phyloP scores from a whole-genome alignment of 179 eudicot species.

The Beta lomatogona region DNA sequence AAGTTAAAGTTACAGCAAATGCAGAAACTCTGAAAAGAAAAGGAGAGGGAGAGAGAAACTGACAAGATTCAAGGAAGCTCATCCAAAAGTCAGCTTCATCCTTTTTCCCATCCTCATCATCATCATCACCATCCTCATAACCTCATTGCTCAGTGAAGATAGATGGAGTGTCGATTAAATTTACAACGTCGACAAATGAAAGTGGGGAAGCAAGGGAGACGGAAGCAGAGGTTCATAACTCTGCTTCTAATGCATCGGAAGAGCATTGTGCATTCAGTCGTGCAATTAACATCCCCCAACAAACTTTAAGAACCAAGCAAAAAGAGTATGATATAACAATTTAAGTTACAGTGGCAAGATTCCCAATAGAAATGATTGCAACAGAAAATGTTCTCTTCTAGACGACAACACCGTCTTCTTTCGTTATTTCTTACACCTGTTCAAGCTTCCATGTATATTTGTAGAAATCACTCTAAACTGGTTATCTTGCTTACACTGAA shows the following conservation, averaged over 20 bases:
- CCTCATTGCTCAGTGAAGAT: background rate
- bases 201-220: background rate
- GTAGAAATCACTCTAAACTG: background rate
- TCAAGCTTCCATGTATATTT: background rate
- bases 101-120: background rate
- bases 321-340: no score
- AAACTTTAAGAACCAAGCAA: no score
- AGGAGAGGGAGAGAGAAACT: background rate
- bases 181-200: background rate
- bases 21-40: background rate
- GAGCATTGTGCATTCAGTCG: background rate
- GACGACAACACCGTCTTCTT: background rate
- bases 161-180: background rate
- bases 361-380: background rate
- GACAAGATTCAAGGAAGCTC: background rate
- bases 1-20: background rate
- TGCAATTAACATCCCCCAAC: background rate
- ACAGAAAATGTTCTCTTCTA: background rate
- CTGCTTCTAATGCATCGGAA: background rate
- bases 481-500: background rate
- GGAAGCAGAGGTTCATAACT: background rate
- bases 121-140: background rate
- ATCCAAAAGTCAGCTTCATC: background rate
- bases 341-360: background rate
- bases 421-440: background rate